These are phyloP conservation scores for Zhuliangozyma parablackwelliae DNA, from an alignment of 1,139 yeast species.

Conservation along the genomic window DNA sequence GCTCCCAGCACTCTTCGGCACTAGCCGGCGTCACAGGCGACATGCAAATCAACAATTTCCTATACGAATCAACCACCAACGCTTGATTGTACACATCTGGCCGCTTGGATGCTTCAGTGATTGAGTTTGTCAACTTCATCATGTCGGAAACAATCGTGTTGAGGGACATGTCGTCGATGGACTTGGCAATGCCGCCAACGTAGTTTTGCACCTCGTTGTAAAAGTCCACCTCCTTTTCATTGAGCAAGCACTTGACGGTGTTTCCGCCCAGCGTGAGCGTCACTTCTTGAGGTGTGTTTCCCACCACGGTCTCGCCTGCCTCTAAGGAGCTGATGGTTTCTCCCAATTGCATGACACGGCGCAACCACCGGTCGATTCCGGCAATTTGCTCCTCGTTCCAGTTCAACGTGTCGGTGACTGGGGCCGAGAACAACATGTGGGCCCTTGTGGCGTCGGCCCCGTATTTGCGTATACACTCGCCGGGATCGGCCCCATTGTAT, in stretches of 20 bases:
- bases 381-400: slow-evolving; percentile 90
- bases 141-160: slow-evolving; percentile 86
- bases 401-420: slow-evolving; percentile 70
- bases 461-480: slow-evolving; percentile 64
- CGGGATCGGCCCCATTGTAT: slow-evolving; percentile 90
- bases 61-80: slow-evolving; percentile 37
- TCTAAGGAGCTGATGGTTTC: slow-evolving; percentile 10
- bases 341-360: slow-evolving; percentile 50
- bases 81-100: slow-evolving; percentile 20
- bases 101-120: slow-evolving; percentile 36
- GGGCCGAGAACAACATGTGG: slow-evolving; percentile 90
- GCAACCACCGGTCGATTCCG: slow-evolving; percentile 86
- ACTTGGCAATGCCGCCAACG: slow-evolving; percentile 47
- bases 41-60: slow-evolving; percentile 53
- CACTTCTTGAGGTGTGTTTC: slow-evolving; percentile 11
- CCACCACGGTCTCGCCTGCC: no score
- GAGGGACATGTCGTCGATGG: slow-evolving; percentile 62
- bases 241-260: slow-evolving; percentile 20
- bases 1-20: slow-evolving; percentile 80
- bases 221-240: slow-evolving; percentile 46
- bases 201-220: slow-evolving; percentile 57
- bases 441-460: slow-evolving; percentile 97
- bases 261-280: slow-evolving; percentile 12
- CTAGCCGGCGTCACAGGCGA: slow-evolving; percentile 78
- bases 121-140: slow-evolving; percentile 73